Evolutionary conservation across 805 yeast genomes (phyloP).

Genomic region (Schizosaccharomyces japonicus): DNA sequence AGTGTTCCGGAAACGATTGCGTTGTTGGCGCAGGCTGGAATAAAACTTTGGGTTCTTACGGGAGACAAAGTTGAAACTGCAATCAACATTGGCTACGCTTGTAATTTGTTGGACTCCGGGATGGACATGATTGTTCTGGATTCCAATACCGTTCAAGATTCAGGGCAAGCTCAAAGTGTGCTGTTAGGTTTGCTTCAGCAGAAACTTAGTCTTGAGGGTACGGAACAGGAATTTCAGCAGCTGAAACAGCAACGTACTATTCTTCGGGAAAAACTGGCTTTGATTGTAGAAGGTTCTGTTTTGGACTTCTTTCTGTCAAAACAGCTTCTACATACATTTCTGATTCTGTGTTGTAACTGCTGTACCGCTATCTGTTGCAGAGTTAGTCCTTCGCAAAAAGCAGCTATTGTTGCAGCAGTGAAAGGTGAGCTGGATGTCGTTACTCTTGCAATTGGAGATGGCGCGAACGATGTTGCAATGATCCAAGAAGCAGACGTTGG

Average conservation of each 20-base stretch:
- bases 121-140: conserved; percentile 44
- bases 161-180: conserved; percentile 14
- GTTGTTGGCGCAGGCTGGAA: conserved; percentile 42
- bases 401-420: conserved; percentile 45
- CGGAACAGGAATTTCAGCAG: conserved; percentile 21
- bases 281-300: conserved; percentile 51
- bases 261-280: conserved; percentile 32
- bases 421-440: conserved; percentile 41
- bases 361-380: conserved; percentile 62
- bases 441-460: conserved; percentile 68
- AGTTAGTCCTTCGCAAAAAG: conserved; percentile 67
- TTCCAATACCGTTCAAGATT: conserved; percentile 16
- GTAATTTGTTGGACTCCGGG: conserved; percentile 40
- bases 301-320: conserved; percentile 23
- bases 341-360: conserved; percentile 52
- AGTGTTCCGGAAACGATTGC: conserved; percentile 60
- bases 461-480: conserved; percentile 75
- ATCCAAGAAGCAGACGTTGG: conserved; percentile 70
- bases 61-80: conserved; percentile 73
- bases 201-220: conserved; percentile 24
- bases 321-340: conserved; percentile 28
- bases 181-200: conserved; percentile 27
- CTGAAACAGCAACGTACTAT: conserved; percentile 43
- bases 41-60: conserved; percentile 61
- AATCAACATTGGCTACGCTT: conserved; percentile 58